Base-by-base conservation (phyloP, 1,139 yeast species). In the Candida sanyaensis region DNA sequence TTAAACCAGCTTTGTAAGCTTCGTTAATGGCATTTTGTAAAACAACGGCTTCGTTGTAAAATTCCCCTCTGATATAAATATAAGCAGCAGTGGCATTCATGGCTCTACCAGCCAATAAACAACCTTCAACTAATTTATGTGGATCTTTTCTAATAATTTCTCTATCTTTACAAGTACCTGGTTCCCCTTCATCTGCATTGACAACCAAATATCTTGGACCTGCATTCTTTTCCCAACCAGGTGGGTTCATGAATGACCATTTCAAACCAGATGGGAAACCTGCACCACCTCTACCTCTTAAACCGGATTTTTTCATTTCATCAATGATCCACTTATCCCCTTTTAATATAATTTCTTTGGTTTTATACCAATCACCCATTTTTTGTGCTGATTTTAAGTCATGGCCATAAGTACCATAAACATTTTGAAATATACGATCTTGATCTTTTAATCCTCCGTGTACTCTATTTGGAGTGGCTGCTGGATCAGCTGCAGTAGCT, bases 191-290 rank as follows among this genome's bases (percentile, higher is more conserved):
- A 75, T 89, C 96, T 50, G 96, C 96, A 68, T 88, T 88, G 61
- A 88, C 90, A 45, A 88, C 95, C 55, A 88, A 77, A 65, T 88
- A 88, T 65, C 96, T 80, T 53, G 96, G 93, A 23, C 96, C 96
- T 17, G 69, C 73, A 67, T 88, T 88, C 66, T 88, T 88, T 57
- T 88, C 95, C 96, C 96, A 88, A 52, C 93, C 93, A 44, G 96
- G 96, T 45, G 96, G 96, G 71, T 88, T 88, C 96, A 88, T 88
- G 64, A 88, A 88, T 17, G 95, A 86, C 95, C 95, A 88, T 69
- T 88, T 88, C 62, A 88, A 78, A 43, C 96, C 96, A 26, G 91
- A 83, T 45, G 96, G 96, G 77, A 88, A 88, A 24, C 96, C 96
- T 41, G 96, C 96, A 61, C 96, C 96, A 52, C 96, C 96, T 71